phyloP scores from a whole-genome alignment of 192 early-diverging fungal genomes.

The Endogone sp. region DNA sequence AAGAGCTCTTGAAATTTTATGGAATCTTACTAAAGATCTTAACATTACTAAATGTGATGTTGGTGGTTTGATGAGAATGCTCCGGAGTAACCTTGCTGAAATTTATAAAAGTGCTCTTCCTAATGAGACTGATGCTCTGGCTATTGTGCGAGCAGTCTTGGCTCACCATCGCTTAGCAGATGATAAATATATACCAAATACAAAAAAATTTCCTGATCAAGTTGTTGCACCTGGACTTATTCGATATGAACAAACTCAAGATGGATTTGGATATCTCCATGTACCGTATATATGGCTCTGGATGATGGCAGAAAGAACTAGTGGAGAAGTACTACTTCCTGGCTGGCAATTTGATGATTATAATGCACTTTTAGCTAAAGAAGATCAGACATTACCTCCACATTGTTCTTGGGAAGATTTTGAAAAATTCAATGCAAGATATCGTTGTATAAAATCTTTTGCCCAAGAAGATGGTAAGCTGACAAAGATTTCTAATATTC shows the following conservation, averaged over 20 bases:
- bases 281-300: slow-evolving; percentile 32
- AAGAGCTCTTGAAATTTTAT: slow-evolving; percentile 24
- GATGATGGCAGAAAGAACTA: slow-evolving; percentile 14
- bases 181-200: slow-evolving; percentile 17
- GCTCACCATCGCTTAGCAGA: slow-evolving; percentile 6
- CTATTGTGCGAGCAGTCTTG: slow-evolving; percentile 21
- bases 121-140: slow-evolving; percentile 4
- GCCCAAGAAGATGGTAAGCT: slow-evolving; percentile 12
- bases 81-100: slow-evolving; percentile 10
- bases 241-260: slow-evolving; percentile 8
- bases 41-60: slow-evolving; percentile 13
- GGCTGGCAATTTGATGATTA: slow-evolving; percentile 19
- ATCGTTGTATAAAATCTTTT: slow-evolving; percentile 22
- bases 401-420: slow-evolving; percentile 32
- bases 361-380: slow-evolving; percentile 11
- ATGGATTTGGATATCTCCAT: slow-evolving; percentile 8
- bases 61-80: slow-evolving; percentile 14
- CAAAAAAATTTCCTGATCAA: slow-evolving; percentile 13
- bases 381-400: slow-evolving; percentile 24
- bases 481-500: slow-evolving; percentile 12
- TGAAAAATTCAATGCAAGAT: slow-evolving; percentile 26
- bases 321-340: slow-evolving; percentile 17
- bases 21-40: neutral
- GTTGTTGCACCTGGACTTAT: slow-evolving; percentile 23
- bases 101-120: slow-evolving; percentile 15